Conservation (phyloP, 257 asterid genomes). For the Forsythia viridissima region DNA sequence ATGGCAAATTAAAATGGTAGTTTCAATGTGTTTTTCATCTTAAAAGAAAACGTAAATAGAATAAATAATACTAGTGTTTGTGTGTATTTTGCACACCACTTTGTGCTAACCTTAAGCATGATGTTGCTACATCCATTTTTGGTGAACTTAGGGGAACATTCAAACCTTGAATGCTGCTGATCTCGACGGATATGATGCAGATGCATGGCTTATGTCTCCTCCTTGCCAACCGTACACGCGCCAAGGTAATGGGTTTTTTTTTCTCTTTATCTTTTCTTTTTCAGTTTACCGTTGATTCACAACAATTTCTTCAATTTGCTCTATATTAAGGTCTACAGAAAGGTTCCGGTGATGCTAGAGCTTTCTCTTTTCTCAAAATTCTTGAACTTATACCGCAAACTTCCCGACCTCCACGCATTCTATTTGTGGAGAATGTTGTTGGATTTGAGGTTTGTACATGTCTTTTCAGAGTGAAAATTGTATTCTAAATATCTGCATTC, state of each 20-base stretch:
- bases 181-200: constrained; percentile 74
- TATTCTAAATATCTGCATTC: background rate
- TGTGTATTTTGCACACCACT: background rate
- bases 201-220: constrained; percentile 91
- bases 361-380: constrained; percentile 78
- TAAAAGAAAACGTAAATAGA: background rate
- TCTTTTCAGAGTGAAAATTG: background rate
- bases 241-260: constrained; percentile 59
- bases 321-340: constrained; percentile 79
- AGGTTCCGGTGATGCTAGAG: constrained; percentile 93
- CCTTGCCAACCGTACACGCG: constrained; percentile 99
- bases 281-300: constrained; percentile 7
- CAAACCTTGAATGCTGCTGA: constrained; percentile 84
- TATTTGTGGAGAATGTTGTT: constrained; percentile 96
- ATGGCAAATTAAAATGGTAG: background rate
- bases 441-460: constrained; percentile 87
- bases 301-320: constrained; percentile 21
- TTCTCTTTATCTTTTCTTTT: constrained; percentile 3
- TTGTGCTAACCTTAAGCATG: constrained; percentile 13
- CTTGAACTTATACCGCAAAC: constrained; percentile 78
- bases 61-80: background rate
- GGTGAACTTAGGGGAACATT: constrained; percentile 77
- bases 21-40: background rate
- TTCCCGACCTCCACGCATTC: constrained; percentile 67
- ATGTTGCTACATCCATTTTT: constrained; percentile 19